A percentile compares a stretch with the other conserved stretches of the same genome.
These are phyloP conservation scores for Dinochytrium kinnereticum DNA, from an alignment of 371 early-diverging fungal genomes.

Conservation along the genomic window DNA sequence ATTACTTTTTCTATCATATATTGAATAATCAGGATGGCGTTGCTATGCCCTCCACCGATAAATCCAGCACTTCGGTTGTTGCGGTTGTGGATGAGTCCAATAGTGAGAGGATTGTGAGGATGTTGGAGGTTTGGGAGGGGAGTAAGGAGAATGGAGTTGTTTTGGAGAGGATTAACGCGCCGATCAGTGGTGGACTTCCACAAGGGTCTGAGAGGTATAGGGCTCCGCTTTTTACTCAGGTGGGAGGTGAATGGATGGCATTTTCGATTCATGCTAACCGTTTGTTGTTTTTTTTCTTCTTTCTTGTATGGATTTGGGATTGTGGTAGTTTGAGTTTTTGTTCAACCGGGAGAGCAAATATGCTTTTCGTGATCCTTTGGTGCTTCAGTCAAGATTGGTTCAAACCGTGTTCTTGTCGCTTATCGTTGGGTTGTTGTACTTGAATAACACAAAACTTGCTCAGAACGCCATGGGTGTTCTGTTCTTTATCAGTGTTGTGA, in stretches of 20 bases:
- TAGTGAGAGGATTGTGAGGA: conserved; percentile 35
- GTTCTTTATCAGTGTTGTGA: conserved; percentile 61
- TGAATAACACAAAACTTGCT: conserved; percentile 34
- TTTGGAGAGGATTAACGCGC: neutral
- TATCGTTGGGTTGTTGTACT: conserved; percentile 54
- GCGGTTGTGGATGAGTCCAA: conserved; percentile 34
- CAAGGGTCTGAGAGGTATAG: neutral
- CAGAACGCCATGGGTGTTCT: conserved; percentile 63
- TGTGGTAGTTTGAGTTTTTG: conserved; percentile 28
- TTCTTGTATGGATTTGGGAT: too few relatives aligned
- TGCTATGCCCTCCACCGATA: conserved; percentile 21
- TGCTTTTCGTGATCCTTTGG: conserved; percentile 47
- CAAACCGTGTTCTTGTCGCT: conserved; percentile 42
- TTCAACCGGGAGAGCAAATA: conserved; percentile 32
- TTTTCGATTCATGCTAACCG: too few relatives aligned
- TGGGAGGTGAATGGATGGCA: neutral
- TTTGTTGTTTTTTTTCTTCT: too few relatives aligned
- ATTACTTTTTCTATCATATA: conserved; percentile 36
- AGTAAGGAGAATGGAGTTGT: conserved; percentile 19
- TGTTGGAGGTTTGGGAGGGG: conserved; percentile 32
- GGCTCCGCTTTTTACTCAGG: conserved; percentile 23
- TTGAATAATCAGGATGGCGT: conserved; percentile 44
- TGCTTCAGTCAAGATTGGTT: conserved; percentile 54
- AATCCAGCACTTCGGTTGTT: neutral
- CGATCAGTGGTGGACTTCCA: conserved; percentile 12